Conservation (phyloP, 805 yeast species). For the Debaryomyces hansenii region DNA sequence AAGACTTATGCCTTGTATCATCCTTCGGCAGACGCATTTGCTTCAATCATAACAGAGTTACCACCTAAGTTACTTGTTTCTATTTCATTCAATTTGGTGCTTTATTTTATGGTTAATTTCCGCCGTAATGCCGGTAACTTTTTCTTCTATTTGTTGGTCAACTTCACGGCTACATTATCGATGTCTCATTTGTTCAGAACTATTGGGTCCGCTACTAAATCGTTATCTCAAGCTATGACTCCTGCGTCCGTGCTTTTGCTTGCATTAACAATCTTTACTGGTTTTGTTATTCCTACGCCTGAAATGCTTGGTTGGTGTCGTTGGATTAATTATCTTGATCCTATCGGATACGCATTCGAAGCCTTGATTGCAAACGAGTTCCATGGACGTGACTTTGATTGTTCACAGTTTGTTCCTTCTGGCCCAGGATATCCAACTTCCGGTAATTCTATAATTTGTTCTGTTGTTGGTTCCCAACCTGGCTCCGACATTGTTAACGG, state of each 20-base stretch:
- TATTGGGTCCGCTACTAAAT: slow-evolving; percentile 48
- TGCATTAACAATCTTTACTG: slow-evolving; percentile 51
- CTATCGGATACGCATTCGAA: slow-evolving; percentile 56
- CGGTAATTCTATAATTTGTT: slow-evolving; percentile 17
- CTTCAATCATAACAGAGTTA: slow-evolving; percentile 58
- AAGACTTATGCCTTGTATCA: slow-evolving; percentile 56
- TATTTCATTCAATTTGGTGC: slow-evolving; percentile 48
- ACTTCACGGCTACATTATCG: slow-evolving; percentile 42
- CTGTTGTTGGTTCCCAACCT: slow-evolving; percentile 21
- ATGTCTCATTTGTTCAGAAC: slow-evolving; percentile 60
- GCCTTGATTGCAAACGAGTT: slow-evolving; percentile 60
- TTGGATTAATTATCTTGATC: slow-evolving; percentile 64
- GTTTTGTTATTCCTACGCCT: slow-evolving; percentile 58
- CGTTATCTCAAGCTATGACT: slow-evolving; percentile 56
- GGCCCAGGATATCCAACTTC: slow-evolving; percentile 30
- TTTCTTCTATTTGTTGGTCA: slow-evolving; percentile 51
- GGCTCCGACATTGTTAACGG: slow-evolving; percentile 24
- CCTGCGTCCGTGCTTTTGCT: slow-evolving; percentile 54
- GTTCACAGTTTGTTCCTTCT: slow-evolving; percentile 51
- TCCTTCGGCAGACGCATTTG: slow-evolving; percentile 65
- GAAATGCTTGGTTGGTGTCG: slow-evolving; percentile 63
- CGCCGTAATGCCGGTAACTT: slow-evolving; percentile 53
- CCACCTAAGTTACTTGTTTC: slow-evolving; percentile 50
- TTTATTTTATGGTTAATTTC: slow-evolving; percentile 55
- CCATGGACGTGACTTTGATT: slow-evolving; percentile 43